A percentile compares a stretch with the other conserved stretches of the same genome.
Conservation (phyloP, 2,329 filamentous ascomycete species). For the Exophiala calicioides region DNA sequence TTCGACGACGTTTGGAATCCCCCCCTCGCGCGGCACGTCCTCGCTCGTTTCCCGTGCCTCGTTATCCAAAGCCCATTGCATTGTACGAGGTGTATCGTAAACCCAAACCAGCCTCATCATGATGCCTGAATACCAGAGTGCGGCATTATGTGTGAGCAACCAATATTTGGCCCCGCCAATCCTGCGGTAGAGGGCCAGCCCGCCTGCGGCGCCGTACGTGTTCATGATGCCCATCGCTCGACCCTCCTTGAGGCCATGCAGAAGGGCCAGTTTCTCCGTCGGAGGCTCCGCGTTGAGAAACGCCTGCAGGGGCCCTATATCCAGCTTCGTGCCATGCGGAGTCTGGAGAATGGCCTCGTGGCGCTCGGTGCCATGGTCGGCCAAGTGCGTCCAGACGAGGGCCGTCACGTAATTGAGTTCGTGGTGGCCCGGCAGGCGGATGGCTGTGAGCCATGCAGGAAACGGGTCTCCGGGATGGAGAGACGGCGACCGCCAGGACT, state of each 20-base stretch:
- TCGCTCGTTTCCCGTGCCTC: not conserved
- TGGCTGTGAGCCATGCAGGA: not conserved
- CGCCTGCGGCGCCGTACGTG: constrained; percentile 1
- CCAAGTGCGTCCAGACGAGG: not conserved
- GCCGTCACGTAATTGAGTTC: constrained; percentile 1
- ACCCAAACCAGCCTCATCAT: constrained; percentile 1
- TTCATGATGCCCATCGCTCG: not conserved
- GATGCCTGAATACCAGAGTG: not conserved
- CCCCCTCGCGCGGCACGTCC: too few relatives aligned
- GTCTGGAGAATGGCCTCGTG: constrained; percentile 2
- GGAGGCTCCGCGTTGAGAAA: not conserved
- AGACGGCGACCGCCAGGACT: not conserved
- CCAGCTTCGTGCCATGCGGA: constrained; percentile 2
- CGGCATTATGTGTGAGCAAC: not conserved
- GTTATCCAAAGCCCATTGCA: constrained; percentile 1
- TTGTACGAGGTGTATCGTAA: not conserved
- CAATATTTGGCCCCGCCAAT: constrained; percentile 1
- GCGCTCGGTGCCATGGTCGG: not conserved
- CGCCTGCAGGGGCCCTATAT: not conserved
- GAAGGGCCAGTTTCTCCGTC: constrained; percentile 1
- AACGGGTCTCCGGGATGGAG: constrained; percentile 1
- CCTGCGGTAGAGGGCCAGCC: constrained; percentile 1
- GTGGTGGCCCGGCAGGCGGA: constrained; percentile 2
- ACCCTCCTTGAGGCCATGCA: constrained; percentile 1
- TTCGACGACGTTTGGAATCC: not conserved